Evolutionary conservation across 2,329 filamentous ascomycete genomes (phyloP).

Genomic region (Xylaria sp.): DNA sequence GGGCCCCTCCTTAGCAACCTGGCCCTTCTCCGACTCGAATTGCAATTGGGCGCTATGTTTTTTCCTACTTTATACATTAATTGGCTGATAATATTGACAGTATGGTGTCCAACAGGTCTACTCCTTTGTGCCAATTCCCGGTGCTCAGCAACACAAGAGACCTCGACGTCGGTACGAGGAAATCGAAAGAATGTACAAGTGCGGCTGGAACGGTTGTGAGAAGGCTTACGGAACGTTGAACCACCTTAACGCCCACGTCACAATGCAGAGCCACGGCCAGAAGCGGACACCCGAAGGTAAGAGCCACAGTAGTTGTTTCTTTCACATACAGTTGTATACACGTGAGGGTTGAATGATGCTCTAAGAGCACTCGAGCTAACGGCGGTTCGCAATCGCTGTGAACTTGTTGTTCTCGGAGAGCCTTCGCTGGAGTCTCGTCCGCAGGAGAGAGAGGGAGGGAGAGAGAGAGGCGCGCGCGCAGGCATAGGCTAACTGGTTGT

Average conservation of each 20-base stretch:
- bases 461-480: not conserved
- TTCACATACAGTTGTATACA: not conserved
- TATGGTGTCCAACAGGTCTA: constrained; percentile 66
- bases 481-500: constrained; percentile 28
- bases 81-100: constrained; percentile 35
- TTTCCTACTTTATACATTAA: constrained; percentile 16
- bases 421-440: not conserved
- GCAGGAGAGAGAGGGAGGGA: not conserved
- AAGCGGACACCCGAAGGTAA: constrained; percentile 97
- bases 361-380: constrained; percentile 5
- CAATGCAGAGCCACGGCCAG: constrained; percentile 93
- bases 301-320: constrained; percentile 28
- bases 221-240: constrained; percentile 98
- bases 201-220: constrained; percentile 96
- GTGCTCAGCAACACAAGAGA: constrained; percentile 94
- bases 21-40: not conserved
- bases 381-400: not conserved
- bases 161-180: constrained; percentile 92
- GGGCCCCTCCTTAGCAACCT: not conserved
- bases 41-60: constrained; percentile 1
- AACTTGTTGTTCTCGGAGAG: not conserved
- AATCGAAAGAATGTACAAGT: constrained; percentile 99
- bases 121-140: constrained; percentile 95
- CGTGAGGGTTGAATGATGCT: constrained; percentile 1
- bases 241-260: constrained; percentile 95